Evolutionary conservation across 2,329 filamentous ascomycete species (phyloP).

Genomic region (Phaeosphaeria sp.): DNA sequence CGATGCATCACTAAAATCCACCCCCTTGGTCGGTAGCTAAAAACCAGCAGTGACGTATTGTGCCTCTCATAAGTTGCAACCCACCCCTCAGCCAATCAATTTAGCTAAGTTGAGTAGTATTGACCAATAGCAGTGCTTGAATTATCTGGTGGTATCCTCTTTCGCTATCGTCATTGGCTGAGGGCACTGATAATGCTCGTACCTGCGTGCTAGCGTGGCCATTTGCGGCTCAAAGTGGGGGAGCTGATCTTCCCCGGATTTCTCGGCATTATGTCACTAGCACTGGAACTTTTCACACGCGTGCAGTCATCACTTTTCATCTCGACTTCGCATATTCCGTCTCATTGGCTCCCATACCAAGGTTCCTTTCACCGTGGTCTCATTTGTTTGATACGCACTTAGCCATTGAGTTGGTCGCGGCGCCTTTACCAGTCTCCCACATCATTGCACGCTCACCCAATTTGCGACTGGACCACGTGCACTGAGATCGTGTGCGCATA

Average conservation of each 20-base stretch:
- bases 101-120: too few relatives aligned
- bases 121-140: too few relatives aligned
- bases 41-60: too few relatives aligned
- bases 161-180: too few relatives aligned
- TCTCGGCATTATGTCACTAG: slow-evolving; percentile 26
- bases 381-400: neutral
- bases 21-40: too few relatives aligned
- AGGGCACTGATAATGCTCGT: neutral
- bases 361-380: neutral
- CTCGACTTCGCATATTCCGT: neutral
- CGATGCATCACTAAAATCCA: too few relatives aligned
- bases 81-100: too few relatives aligned
- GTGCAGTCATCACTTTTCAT: slow-evolving; percentile 19
- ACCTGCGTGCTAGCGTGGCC: slow-evolving; percentile 3
- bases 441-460: neutral
- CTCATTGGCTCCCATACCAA: neutral
- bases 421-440: neutral
- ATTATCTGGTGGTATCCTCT: too few relatives aligned
- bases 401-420: neutral
- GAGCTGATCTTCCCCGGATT: slow-evolving; percentile 22
- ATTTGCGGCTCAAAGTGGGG: slow-evolving; percentile 20
- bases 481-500: neutral
- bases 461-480: neutral
- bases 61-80: too few relatives aligned
- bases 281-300: slow-evolving; percentile 24